Base-by-base conservation (phyloP, 2,329 filamentous ascomycete species). In the Akanthomyces dipterigenus region DNA sequence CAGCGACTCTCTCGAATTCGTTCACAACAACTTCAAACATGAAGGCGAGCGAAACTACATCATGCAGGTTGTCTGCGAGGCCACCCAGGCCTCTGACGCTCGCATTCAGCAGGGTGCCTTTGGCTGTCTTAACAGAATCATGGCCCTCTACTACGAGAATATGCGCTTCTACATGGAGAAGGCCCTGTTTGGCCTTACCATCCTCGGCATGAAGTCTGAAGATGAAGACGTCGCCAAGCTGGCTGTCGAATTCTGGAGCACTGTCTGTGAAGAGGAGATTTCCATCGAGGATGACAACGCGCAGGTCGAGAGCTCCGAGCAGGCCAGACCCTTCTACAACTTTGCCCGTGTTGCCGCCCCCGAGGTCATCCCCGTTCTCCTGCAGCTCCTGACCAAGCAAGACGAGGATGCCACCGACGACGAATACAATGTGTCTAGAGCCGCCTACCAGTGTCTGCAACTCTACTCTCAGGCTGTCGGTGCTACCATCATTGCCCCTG, bases 81-180 rank as follows among this genome's bases (percentile, higher is more conserved):
- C 95, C 69, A 99, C 95, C 60, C 95, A 99, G 79, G 92, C 93
- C 68, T 83, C 89, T 1, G 95, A 99, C 75, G 85, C 84, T 63
- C 86, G 92, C 72, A 96, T 99, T 75, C 93, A 98, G 77, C 91
- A 96, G 74, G 93, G 92, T 64, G 91, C 95, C 48, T 99, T 97
- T 74, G 95, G 95, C 69, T 98, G 95, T 75, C 80, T 99, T 68
- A 99, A 99, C 84, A 88, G 95, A 71, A 98, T 99, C 76, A 99
- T 99, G 95, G 90, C 85, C 64, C 85, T 97, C 65, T 99, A 99
- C 82, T 99, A 99, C 76, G 95, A 99, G 71, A 96, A 97, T 80
- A 99, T 99, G 95, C 89, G 93, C 70, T 99, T 97, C 78, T 99
- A 99, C 81, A 99, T 99, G 95, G 95, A 99, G 82, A 98, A 98